Evolutionary conservation across 1,284 basidiomycete species (phyloP), one percentile per base, ranked within the genome.

Genomic region (Moniliophthora roreri): DNA sequence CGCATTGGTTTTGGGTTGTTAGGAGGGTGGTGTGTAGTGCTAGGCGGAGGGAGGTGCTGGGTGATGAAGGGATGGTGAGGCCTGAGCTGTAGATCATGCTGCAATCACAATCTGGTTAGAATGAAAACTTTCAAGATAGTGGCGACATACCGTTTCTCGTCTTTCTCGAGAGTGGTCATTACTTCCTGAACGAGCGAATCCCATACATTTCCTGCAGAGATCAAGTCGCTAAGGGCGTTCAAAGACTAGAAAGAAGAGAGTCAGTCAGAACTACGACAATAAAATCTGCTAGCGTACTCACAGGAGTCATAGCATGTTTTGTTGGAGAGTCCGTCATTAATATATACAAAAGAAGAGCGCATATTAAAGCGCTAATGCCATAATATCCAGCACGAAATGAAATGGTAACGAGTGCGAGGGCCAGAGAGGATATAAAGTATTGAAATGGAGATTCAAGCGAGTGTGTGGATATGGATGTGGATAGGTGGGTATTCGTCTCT

Each of bases 1-100:
- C 89, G 60, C 84, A 88, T 66, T 91, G 89, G 0, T 77, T 82
- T 62, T 89, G 85, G 0, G 87, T 89, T 9, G 82, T 86, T 62
- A 86, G 76, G 13, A 91, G 74, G 8, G 87, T 82, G 0, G 87
- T 84, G 50, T 87, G 82, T 3, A 92, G 76, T 8, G 88, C 77
- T 9, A 87, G 72, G 46, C 86, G 84, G 52, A 90, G 76, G 4
- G 81, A 72, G 23, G 85, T 82, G 6, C 78, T 75, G 0, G 84
- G 75, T 0, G 80, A 77, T 3, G 76, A 72, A 9, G 77, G 70
- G 54, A 72, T 76, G 24, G 71, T 6, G 6, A 32, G 6, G 28
- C 28, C 62, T 13, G 75, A 65, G 32, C 72, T 68, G 58, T 71
- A 69, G 41, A 16, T 42, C 44, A 46, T 46, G 21, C 47, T 47